These are phyloP conservation scores for Penicillium sp. DNA, from an alignment of 2,329 filamentous ascomycete species.

Conservation along the genomic window DNA sequence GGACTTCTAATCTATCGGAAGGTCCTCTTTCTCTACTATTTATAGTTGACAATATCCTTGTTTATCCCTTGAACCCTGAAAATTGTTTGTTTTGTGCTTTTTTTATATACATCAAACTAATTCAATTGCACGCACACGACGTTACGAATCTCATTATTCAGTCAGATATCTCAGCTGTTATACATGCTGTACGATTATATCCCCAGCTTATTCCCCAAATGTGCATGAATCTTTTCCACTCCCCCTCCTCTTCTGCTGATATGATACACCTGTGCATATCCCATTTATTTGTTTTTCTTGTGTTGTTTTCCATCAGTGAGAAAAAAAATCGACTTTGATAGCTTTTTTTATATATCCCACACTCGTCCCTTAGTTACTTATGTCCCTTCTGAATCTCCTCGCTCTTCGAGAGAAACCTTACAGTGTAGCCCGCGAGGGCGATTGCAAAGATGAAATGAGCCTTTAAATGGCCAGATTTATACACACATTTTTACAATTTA, in stretches of 20 bases:
- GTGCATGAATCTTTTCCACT: background rate
- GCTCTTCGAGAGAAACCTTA: conserved; percentile 2
- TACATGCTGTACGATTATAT: conserved; percentile 8
- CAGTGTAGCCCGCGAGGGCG: conserved; percentile 15
- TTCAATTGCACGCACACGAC: conserved; percentile 10
- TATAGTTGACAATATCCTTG: background rate
- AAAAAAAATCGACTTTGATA: background rate
- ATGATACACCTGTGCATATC: conserved; percentile 7
- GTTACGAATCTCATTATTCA: conserved; percentile 12
- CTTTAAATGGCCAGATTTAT: no score
- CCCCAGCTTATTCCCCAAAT: background rate
- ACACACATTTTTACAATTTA: background rate
- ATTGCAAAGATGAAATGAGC: no score
- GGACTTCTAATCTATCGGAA: conserved; percentile 12
- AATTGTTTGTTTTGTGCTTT: background rate
- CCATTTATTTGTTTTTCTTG: background rate
- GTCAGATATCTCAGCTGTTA: conserved; percentile 7
- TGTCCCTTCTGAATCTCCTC: background rate
- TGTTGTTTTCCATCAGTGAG: background rate
- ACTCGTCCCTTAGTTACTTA: background rate
- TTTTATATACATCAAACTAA: background rate
- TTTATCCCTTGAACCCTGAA: background rate
- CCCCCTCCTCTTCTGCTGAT: background rate
- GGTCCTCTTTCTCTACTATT: background rate
- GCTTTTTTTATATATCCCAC: background rate